Evolutionary conservation across 2,329 filamentous ascomycete genomes (phyloP).

Genomic region (Hortaea sp.): DNA sequence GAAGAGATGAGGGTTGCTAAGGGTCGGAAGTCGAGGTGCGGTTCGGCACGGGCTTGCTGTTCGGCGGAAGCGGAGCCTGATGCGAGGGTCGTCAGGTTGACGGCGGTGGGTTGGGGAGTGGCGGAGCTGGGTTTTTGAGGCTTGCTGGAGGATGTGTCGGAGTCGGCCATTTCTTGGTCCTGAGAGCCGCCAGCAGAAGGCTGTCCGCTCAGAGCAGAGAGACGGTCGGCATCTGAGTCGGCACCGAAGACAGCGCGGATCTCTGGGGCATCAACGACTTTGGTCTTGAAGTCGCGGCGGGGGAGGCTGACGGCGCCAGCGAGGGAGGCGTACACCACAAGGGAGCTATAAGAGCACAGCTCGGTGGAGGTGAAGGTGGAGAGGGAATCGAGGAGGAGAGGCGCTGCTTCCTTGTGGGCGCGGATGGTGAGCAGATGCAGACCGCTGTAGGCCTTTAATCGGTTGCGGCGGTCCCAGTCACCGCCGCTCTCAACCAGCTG

Average conservation of each 20-base stretch:
- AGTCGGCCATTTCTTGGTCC: constrained; percentile 52
- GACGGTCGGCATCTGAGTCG: constrained; percentile 68
- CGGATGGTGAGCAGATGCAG: constrained; percentile 86
- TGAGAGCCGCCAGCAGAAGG: constrained; percentile 70
- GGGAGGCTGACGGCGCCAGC: constrained; percentile 90
- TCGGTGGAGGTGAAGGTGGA: constrained; percentile 99
- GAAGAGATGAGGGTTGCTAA: constrained; percentile 81
- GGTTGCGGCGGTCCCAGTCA: constrained; percentile 97
- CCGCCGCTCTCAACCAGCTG: constrained; percentile 86
- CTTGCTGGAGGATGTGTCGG: constrained; percentile 11
- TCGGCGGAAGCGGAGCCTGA: constrained; percentile 37
- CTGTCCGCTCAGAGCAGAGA: constrained; percentile 70
- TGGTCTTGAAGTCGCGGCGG: constrained; percentile 96
- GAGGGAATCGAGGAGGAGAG: constrained; percentile 87
- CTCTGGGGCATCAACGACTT: constrained; percentile 95
- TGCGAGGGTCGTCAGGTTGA: constrained; percentile 82
- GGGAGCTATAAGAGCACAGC: constrained; percentile 87
- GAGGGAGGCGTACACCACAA: constrained; percentile 92
- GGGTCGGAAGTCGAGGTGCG: constrained; percentile 77
- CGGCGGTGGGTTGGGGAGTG: constrained; percentile 53
- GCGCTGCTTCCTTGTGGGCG: constrained; percentile 80
- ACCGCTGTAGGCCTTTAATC: constrained; percentile 96
- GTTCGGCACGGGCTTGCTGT: constrained; percentile 68
- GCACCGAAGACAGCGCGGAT: constrained; percentile 88
- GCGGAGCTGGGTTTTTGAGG: constrained; percentile 30